These are phyloP conservation scores for Clarireedia monteithiana DNA, from an alignment of 2,329 filamentous ascomycete genomes.

Conservation along the genomic window DNA sequence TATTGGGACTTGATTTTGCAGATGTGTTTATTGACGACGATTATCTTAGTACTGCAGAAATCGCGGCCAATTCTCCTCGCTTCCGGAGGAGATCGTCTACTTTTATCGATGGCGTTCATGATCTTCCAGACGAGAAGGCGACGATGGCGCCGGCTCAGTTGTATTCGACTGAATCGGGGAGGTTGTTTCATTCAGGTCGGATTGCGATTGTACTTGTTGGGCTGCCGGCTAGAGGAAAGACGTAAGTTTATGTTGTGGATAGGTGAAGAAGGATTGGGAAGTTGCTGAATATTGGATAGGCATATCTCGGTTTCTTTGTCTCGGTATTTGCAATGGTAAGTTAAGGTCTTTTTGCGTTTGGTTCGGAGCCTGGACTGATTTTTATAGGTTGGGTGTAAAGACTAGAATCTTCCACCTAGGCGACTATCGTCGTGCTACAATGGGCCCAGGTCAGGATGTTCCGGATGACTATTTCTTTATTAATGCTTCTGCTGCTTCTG, in stretches of 20 bases:
- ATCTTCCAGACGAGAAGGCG: conserved; percentile 68
- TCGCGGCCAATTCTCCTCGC: conserved; percentile 81
- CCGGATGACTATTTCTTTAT: conserved; percentile 98
- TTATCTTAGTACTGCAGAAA: conserved; percentile 60
- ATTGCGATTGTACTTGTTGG: conserved; percentile 98
- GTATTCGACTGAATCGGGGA: conserved; percentile 95
- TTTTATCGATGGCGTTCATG: conserved; percentile 95
- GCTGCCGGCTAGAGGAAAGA: conserved; percentile 90
- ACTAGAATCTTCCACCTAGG: conserved; percentile 96
- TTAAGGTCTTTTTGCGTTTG: conserved; percentile 5
- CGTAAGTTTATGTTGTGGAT: conserved; percentile 43
- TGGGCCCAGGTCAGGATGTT: conserved; percentile 74
- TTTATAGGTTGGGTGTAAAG: conserved; percentile 82
- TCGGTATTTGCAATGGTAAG: conserved; percentile 82
- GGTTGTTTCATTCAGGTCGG: conserved; percentile 91
- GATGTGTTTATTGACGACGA: neutral
- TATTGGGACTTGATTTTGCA: neutral
- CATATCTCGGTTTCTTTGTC: conserved; percentile 95
- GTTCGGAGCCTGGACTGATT: conserved; percentile 3
- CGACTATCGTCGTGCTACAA: conserved; percentile 87
- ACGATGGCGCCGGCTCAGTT: conserved; percentile 85
- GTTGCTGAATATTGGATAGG: conserved; percentile 33
- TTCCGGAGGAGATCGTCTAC: conserved; percentile 92
- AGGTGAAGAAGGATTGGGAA: neutral
- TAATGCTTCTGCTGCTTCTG: conserved; percentile 83